These are phyloP conservation scores for Arthrinium puccinioides DNA, from an alignment of 2,329 filamentous ascomycete species.

Conservation along the genomic window DNA sequence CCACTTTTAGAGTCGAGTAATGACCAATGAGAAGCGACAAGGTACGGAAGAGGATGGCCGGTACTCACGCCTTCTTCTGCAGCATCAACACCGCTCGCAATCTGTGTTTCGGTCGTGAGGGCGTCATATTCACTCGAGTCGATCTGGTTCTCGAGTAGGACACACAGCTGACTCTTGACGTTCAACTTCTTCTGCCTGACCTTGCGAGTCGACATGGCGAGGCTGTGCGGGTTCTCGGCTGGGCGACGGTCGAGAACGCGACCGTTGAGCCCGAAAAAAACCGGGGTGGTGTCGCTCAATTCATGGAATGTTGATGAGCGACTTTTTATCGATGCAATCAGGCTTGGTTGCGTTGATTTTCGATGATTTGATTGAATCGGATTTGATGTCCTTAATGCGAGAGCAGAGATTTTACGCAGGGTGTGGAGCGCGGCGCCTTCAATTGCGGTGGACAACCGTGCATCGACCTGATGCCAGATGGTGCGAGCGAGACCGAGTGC, in stretches of 20 bases:
- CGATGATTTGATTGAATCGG: too few species aligned
- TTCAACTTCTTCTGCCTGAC: slow-evolving; percentile 87
- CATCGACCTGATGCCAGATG: too few species aligned
- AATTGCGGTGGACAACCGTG: too few species aligned
- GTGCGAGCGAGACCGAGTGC: too few species aligned
- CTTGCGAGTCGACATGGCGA: slow-evolving; percentile 56
- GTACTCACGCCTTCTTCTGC: slow-evolving; percentile 80
- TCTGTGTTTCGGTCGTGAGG: slow-evolving; percentile 73
- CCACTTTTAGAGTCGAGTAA: too few species aligned
- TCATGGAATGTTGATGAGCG: slow-evolving; percentile 44
- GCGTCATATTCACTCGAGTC: slow-evolving; percentile 81
- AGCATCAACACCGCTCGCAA: slow-evolving; percentile 95
- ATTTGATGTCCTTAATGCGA: too few species aligned
- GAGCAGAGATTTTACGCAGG: too few species aligned
- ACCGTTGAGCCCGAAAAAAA: slow-evolving; percentile 51
- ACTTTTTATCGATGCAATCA: slow-evolving; percentile 22
- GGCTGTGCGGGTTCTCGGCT: too few species aligned
- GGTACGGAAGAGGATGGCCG: background rate
- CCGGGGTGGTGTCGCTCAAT: slow-evolving; percentile 54
- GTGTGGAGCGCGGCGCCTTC: too few species aligned
- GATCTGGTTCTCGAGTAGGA: slow-evolving; percentile 86
- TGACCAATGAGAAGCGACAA: too few species aligned
- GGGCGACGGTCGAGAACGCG: too few species aligned
- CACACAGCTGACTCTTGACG: slow-evolving; percentile 78
- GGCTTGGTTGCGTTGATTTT: slow-evolving; percentile 17